These are phyloP conservation scores for Seiridium cupressi DNA, from an alignment of 2,329 filamentous ascomycete genomes.

Conservation along the genomic window DNA sequence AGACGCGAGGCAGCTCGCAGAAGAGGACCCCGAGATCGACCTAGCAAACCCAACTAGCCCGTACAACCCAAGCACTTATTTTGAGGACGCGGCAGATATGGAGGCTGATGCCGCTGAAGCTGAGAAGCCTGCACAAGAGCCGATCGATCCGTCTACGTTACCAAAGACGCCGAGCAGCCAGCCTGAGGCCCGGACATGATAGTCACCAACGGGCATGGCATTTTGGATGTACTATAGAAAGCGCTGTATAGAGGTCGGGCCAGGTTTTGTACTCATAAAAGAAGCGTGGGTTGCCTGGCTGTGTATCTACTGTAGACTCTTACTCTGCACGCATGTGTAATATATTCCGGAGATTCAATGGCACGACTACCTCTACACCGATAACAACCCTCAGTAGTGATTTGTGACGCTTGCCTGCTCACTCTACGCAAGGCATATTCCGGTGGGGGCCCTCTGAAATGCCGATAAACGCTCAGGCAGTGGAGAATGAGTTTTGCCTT, in stretches of 20 bases:
- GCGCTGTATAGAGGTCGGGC: not conserved
- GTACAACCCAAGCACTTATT: conserved; percentile 44
- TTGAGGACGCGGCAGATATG: conserved; percentile 23
- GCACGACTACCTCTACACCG: too few species aligned
- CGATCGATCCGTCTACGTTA: conserved; percentile 18
- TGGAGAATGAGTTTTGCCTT: too few species aligned
- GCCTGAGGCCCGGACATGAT: conserved; percentile 16
- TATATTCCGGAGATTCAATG: not conserved
- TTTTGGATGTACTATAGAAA: conserved; percentile 2
- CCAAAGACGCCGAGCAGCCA: conserved; percentile 8
- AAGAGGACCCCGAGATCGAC: conserved; percentile 66
- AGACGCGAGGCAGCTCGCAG: conserved; percentile 67
- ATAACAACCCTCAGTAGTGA: too few species aligned
- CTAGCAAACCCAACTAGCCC: conserved; percentile 47
- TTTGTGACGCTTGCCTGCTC: too few species aligned
- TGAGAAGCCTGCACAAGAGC: conserved; percentile 8
- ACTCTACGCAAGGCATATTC: too few species aligned
- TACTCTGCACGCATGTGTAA: conserved; percentile 17
- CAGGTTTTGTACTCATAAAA: too few species aligned
- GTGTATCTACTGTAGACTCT: not conserved
- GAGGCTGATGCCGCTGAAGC: conserved; percentile 24
- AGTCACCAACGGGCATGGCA: not conserved
- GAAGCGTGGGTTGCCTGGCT: too few species aligned
- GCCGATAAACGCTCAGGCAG: too few species aligned
- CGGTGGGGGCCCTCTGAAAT: too few species aligned